These are phyloP conservation scores for Picochlorum sp. DNA, from an alignment of 139 green algal species.

Conservation along the genomic window DNA sequence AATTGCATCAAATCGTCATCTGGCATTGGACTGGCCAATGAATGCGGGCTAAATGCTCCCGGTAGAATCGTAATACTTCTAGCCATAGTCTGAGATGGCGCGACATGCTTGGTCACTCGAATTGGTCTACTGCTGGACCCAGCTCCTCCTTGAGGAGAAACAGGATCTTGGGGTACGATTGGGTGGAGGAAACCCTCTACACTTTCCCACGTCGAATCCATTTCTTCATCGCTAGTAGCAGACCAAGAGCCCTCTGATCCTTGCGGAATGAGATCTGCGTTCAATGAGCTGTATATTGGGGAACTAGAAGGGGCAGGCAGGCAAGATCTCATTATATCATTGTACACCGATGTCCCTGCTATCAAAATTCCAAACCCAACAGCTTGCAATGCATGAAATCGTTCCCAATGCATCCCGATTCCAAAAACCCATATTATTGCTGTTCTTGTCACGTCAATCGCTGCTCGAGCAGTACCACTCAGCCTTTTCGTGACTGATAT, in stretches of 20 bases:
- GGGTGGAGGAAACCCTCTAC: neutral
- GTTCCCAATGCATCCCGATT: constrained; percentile 68
- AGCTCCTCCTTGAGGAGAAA: no score
- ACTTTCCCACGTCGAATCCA: neutral
- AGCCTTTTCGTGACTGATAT: constrained; percentile 56
- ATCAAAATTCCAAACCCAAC: constrained; percentile 70
- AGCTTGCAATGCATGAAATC: constrained; percentile 64
- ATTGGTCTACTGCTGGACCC: no score
- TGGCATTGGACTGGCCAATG: no score
- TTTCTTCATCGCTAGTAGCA: neutral
- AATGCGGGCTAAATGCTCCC: constrained; percentile 41
- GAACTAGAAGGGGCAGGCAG: neutral
- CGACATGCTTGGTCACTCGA: constrained; percentile 4
- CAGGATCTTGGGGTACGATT: neutral
- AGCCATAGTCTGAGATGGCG: constrained; percentile 30
- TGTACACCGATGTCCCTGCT: constrained; percentile 61
- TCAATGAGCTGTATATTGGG: neutral
- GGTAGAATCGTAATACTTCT: constrained; percentile 44
- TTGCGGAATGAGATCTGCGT: neutral
- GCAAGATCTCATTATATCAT: constrained; percentile 49
- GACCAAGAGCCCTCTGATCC: neutral
- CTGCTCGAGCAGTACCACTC: constrained; percentile 53
- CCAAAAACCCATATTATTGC: constrained; percentile 67
- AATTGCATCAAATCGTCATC: no score
- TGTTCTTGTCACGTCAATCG: constrained; percentile 75